phyloP scores from a whole-genome alignment of 2,329 filamentous ascomycete genomes.

The Cercospora canescens region DNA sequence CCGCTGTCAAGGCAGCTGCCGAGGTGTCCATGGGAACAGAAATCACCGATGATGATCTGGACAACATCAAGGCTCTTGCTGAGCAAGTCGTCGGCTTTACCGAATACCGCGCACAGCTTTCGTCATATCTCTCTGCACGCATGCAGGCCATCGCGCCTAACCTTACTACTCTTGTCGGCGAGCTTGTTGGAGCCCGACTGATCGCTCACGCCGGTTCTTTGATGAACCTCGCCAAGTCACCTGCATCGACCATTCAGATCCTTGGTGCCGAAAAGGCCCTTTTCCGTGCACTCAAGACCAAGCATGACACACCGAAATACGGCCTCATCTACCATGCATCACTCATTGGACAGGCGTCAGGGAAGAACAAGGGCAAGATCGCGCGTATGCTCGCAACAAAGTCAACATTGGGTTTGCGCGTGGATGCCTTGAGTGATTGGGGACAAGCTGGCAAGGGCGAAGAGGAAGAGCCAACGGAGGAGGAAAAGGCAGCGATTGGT shows the following conservation, averaged over 20 bases:
- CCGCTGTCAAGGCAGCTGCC: constrained; percentile 86
- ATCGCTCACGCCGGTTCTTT: constrained; percentile 94
- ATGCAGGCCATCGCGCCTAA: constrained; percentile 98
- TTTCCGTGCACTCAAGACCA: constrained; percentile 97
- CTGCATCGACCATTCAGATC: constrained; percentile 95
- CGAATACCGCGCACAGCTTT: constrained; percentile 84
- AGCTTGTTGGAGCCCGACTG: constrained; percentile 88
- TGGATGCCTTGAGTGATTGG: constrained; percentile 84
- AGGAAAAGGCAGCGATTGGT: constrained; percentile 82
- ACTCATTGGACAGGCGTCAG: constrained; percentile 92
- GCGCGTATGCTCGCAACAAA: constrained; percentile 94
- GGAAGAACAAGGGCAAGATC: constrained; percentile 99
- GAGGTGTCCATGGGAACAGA: constrained; percentile 99
- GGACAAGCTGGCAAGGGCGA: constrained; percentile 66
- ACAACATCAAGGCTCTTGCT: constrained; percentile 88
- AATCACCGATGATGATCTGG: constrained; percentile 87
- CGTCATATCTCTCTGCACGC: constrained; percentile 83
- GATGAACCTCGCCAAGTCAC: constrained; percentile 91
- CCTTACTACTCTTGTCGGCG: constrained; percentile 87
- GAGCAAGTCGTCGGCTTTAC: constrained; percentile 92
- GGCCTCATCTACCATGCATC: constrained; percentile 92
- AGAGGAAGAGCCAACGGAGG: constrained; percentile 68
- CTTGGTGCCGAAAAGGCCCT: constrained; percentile 98
- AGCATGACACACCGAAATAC: constrained; percentile 98
- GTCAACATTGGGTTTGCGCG: constrained; percentile 86